A percentile compares a stretch with the other conserved stretches of the same genome.
Conservation (phyloP, 1,284 basidiomycete species). For the Ustilago loliicola region DNA sequence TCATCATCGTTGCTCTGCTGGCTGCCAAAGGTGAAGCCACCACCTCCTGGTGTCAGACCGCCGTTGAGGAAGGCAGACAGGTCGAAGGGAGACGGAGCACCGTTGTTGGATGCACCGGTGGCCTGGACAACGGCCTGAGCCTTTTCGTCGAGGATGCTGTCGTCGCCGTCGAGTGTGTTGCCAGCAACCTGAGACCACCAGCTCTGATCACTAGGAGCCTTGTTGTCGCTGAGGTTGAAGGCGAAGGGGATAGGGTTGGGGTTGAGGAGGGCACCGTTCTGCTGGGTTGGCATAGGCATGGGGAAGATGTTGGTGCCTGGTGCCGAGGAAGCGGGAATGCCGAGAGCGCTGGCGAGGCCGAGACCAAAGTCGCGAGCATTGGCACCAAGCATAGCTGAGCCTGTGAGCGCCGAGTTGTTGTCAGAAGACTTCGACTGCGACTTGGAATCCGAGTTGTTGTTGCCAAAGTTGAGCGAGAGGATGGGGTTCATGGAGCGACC, state of each 20-base stretch:
- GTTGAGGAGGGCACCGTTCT: conserved; percentile 65
- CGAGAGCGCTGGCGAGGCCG: conserved; percentile 37
- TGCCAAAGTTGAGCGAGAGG: conserved; percentile 44
- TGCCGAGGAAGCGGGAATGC: conserved; percentile 30
- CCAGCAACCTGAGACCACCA: conserved; percentile 64
- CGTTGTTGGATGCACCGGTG: conserved; percentile 32
- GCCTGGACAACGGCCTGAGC: conserved; percentile 62
- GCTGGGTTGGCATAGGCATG: conserved; percentile 61
- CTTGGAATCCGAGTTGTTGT: conserved; percentile 22
- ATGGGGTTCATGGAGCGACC: conserved; percentile 39
- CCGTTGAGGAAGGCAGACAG: conserved; percentile 62
- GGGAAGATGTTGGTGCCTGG: conserved; percentile 50
- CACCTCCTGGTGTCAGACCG: conserved; percentile 57
- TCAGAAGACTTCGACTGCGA: conserved; percentile 21
- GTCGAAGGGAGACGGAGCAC: conserved; percentile 58
- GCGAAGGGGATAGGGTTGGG: conserved; percentile 67
- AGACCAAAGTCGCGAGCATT: conserved; percentile 49
- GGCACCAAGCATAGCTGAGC: conserved; percentile 57
- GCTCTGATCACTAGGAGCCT: conserved; percentile 53
- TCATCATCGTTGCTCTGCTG: conserved; percentile 29
- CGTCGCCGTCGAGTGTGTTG: conserved; percentile 51
- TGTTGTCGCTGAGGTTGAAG: conserved; percentile 63
- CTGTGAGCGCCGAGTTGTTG: conserved; percentile 24
- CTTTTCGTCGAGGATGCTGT: conserved; percentile 61
- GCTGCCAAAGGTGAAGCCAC: conserved; percentile 43